A percentile compares a stretch with the other conserved stretches of the same genome.
Conservation (phyloP, 2,329 filamentous ascomycete genomes). For the Apiospora phragmitis region DNA sequence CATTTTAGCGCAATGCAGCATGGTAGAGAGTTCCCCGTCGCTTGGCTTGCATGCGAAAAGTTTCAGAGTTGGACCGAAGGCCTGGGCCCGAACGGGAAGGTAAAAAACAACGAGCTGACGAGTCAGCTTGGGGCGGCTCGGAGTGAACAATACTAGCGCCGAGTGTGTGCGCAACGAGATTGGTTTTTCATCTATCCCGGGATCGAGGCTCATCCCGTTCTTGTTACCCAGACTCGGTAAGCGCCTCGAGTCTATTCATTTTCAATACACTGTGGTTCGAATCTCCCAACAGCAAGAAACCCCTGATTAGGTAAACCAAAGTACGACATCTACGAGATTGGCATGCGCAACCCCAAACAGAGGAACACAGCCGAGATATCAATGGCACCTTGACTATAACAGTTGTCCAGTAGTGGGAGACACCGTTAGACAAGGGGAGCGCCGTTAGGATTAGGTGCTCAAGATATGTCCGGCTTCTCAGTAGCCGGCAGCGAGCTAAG, state of each 20-base stretch:
- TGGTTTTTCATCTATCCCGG: neutral
- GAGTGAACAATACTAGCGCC: neutral
- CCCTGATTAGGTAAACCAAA: neutral
- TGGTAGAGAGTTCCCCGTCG: neutral
- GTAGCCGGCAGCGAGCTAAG: neutral
- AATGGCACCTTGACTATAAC: neutral
- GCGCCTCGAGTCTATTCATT: neutral
- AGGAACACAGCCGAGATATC: neutral
- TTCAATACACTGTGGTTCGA: neutral
- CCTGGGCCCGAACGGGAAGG: conserved; percentile 4
- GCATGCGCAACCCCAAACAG: neutral
- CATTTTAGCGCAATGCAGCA: neutral
- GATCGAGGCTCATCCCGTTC: neutral
- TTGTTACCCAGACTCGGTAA: neutral
- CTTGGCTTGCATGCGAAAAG: conserved; percentile 4
- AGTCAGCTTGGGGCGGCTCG: neutral
- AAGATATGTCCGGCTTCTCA: neutral
- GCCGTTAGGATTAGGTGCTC: neutral
- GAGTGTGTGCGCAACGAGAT: neutral
- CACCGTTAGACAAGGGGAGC: neutral
- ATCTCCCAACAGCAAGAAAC: neutral
- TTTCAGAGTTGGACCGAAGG: neutral
- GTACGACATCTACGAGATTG: neutral
- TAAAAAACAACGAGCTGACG: neutral
- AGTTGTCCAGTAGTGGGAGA: neutral